Evolutionary conservation across 208 protist species (phyloP).

Genomic region (Trypanosoma congolense): DNA sequence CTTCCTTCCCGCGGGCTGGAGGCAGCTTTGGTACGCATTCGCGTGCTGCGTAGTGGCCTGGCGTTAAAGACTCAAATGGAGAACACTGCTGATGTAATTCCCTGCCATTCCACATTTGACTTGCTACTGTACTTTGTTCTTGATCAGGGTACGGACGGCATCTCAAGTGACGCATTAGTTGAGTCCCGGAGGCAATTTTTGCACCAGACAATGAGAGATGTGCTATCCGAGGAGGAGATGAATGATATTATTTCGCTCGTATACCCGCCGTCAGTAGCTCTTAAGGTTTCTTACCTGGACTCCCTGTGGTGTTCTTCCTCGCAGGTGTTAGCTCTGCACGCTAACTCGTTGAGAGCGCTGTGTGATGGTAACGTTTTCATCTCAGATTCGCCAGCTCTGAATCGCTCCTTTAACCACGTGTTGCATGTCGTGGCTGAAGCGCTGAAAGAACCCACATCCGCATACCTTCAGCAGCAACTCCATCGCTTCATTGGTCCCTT

Average conservation of each 20-base stretch:
- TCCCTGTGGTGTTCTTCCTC: conserved; percentile 46
- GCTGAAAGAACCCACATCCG: conserved; percentile 7
- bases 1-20: conserved; percentile 12
- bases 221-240: conserved; percentile 18
- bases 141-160: conserved; percentile 69
- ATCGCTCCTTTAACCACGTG: conserved; percentile 22
- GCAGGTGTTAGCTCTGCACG: conserved; percentile 49
- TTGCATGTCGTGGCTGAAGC: conserved; percentile 9
- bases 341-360: conserved; percentile 17
- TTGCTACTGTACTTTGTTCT: conserved; percentile 67
- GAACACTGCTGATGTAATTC: background rate
- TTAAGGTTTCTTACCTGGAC: conserved; percentile 22
- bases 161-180: conserved; percentile 26
- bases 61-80: conserved; percentile 23
- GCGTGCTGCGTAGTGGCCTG: conserved; percentile 44
- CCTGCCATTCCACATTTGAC: conserved; percentile 22
- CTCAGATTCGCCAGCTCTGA: conserved; percentile 35
- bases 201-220: conserved; percentile 3
- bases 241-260: conserved; percentile 11
- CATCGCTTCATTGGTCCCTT: conserved; percentile 24
- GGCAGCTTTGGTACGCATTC: conserved; percentile 29
- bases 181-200: conserved; percentile 15
- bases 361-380: conserved; percentile 14
- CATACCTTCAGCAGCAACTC: conserved; percentile 18
- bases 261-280: conserved; percentile 14